phyloP scores from a whole-genome alignment of 1,284 basidiomycete genomes.

The Tilletia setariae region DNA sequence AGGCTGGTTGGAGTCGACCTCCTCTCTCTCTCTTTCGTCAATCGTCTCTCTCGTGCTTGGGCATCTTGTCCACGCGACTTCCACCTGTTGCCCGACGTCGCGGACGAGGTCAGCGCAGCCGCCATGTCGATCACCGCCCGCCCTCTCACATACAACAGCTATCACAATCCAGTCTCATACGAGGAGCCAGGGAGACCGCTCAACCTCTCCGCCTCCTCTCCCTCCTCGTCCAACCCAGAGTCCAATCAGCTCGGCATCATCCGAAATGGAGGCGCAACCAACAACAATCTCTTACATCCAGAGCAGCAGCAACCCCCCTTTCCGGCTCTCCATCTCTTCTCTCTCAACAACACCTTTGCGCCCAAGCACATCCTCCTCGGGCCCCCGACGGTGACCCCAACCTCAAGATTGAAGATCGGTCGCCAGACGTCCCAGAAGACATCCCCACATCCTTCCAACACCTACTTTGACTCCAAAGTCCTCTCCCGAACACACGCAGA shows the following conservation, averaged over 20 bases:
- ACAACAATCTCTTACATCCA: slow-evolving; percentile 29
- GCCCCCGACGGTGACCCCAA: slow-evolving; percentile 55
- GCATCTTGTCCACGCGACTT: too few species aligned
- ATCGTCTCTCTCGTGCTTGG: background rate
- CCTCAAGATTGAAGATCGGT: slow-evolving; percentile 77
- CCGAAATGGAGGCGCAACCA: background rate
- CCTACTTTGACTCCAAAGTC: slow-evolving; percentile 98
- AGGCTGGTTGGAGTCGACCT: background rate
- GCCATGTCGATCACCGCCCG: slow-evolving; percentile 8
- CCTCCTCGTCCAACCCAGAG: background rate
- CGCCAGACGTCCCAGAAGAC: slow-evolving; percentile 96
- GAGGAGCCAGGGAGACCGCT: slow-evolving; percentile 5
- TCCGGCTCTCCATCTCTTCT: slow-evolving; percentile 65
- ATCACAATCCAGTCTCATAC: slow-evolving; percentile 14
- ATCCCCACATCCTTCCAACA: slow-evolving; percentile 87
- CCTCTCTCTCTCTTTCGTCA: background rate
- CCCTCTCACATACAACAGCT: slow-evolving; percentile 1
- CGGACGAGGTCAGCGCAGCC: background rate
- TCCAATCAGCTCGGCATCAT: background rate
- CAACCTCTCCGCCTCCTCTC: background rate
- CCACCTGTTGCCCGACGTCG: background rate
- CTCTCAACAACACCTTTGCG: slow-evolving; percentile 90
- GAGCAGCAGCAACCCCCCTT: slow-evolving; percentile 26
- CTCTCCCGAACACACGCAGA: slow-evolving; percentile 93
- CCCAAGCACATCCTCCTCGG: slow-evolving; percentile 90